Evolutionary conservation across 2,329 filamentous ascomycete species (phyloP), one percentile per base, ranked within the genome.

Genomic region (Pseudogymnoascus sp.): DNA sequence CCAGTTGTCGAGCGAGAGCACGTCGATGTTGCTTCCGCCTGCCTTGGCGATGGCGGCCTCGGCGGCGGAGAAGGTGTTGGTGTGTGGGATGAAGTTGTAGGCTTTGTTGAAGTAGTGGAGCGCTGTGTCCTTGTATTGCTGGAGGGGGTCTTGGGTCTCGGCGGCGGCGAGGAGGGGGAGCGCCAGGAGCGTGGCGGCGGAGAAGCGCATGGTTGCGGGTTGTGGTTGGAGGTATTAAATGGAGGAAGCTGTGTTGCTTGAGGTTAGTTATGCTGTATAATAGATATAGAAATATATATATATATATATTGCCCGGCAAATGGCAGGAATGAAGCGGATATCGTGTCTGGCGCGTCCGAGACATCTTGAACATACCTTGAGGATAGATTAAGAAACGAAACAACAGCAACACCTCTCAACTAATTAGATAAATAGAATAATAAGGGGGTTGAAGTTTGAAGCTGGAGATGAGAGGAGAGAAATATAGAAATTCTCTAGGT

Each of bases 1-100:
- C 87, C 88, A 90, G 79, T 87, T 88, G 65, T 85, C 77, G 62
- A 90, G 77, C 4, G 84, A 86, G 67, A 93, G 72, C 58, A 81
- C 72, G 71, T 82, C 75, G 64, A 87, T 76, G 57, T 79, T 78
- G 65, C 75, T 74, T 50, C 74, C 72, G 2, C 79, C 81, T n/a
- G 78, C 74, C 69, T 80, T 81, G 34, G 79, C 76, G 58, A 77
- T 77, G 47, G 76, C 77, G 57, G 79, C 77, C 12, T 76, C 74
- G 47, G 76, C 71, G 41, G 74, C 70, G 57, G 77, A 74, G 65
- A 64, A 39, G 66, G 62, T 72, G 65, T 74, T 78, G 41, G 79
- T 77, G 66, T 75, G 77, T 57, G 82, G 81, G 60, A 83, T 73
- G 70, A 76, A 82, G 63, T 78, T 77, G 68, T 80, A 79, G 60